A percentile compares a stretch with the other conserved stretches of the same genome.
These are phyloP conservation scores for Fusarium incarnatum DNA, from an alignment of 2,329 filamentous ascomycete species.

Conservation along the genomic window DNA sequence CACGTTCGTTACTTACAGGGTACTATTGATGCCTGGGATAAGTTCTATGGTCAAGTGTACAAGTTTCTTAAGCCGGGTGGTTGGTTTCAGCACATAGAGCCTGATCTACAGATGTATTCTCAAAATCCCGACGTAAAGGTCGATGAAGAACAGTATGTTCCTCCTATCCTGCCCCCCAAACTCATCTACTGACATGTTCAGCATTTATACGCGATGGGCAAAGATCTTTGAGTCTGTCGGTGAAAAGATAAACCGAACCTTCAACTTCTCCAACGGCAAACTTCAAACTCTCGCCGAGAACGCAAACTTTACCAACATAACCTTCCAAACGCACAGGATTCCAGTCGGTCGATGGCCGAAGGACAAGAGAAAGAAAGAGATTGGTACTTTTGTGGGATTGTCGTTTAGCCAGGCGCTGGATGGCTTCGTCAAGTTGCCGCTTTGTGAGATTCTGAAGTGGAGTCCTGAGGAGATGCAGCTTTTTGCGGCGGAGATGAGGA, in stretches of 20 bases:
- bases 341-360: slow-evolving; percentile 39
- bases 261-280: slow-evolving; percentile 37
- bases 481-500: slow-evolving; percentile 41
- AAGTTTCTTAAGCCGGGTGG: slow-evolving; percentile 41
- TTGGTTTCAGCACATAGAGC: slow-evolving; percentile 46
- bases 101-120: slow-evolving; percentile 36
- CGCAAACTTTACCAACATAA: slow-evolving; percentile 20
- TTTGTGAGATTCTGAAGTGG: slow-evolving; percentile 40
- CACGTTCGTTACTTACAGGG: slow-evolving; percentile 50
- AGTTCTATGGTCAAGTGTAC: slow-evolving; percentile 31
- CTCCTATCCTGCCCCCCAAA: too few species aligned
- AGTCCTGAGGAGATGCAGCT: slow-evolving; percentile 39
- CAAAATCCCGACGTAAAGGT: slow-evolving; percentile 20
- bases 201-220: slow-evolving; percentile 38
- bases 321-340: slow-evolving; percentile 25
- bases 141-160: slow-evolving; percentile 37
- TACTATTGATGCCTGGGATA: slow-evolving; percentile 48
- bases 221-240: slow-evolving; percentile 31
- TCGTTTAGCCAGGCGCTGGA: slow-evolving; percentile 42
- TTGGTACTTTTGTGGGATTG: slow-evolving; percentile 38
- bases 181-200: too few species aligned
- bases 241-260: slow-evolving; percentile 26
- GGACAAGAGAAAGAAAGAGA: slow-evolving; percentile 40
- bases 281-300: slow-evolving; percentile 30
- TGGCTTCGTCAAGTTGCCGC: slow-evolving; percentile 40